A percentile compares a stretch with the other conserved stretches of the same genome.
Conservation (phyloP, 352 stramenopile species). For the Phytophthora pisi region DNA sequence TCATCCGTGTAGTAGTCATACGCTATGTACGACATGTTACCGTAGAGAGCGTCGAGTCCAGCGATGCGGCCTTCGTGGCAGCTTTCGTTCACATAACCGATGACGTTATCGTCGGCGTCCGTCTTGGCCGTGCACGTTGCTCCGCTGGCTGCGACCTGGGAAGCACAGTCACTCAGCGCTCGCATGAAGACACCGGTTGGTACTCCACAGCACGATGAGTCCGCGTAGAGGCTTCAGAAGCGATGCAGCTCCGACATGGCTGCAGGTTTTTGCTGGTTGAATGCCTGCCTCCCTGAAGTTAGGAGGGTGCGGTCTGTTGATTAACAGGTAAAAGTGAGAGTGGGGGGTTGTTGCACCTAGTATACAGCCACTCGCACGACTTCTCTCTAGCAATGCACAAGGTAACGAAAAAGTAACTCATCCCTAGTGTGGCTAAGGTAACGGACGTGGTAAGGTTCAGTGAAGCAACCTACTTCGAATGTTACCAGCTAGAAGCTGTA, state of each 20-base stretch:
- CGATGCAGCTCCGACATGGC: not conserved
- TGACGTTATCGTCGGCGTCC: not conserved
- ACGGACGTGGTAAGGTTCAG: no score
- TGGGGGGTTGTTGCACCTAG: no score
- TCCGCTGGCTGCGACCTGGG: not conserved
- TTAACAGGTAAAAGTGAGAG: no score
- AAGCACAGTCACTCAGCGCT: not conserved
- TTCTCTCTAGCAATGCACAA: no score
- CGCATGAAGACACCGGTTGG: slow-evolving; percentile 5
- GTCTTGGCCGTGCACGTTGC: not conserved
- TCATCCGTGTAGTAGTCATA: slow-evolving; percentile 8
- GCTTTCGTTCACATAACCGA: slow-evolving; percentile 10
- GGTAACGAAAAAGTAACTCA: no score
- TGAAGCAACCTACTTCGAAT: no score
- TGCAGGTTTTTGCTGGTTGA: no score
- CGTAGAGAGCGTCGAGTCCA: slow-evolving; percentile 8
- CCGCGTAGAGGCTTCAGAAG: slow-evolving; percentile 16
- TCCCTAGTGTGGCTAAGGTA: no score
- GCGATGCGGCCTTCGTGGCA: not conserved
- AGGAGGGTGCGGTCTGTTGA: no score
- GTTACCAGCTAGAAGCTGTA: no score
- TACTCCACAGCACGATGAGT: slow-evolving; percentile 1
- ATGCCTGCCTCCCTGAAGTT: no score
- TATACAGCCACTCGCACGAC: no score
- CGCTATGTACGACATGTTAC: not conserved